Percentiles rank a stretch among this genome's conserved stretches.
Evolutionary conservation across 768 basidiomycete genomes (phyloP).

Genomic region (Rhizopogon roseolus): DNA sequence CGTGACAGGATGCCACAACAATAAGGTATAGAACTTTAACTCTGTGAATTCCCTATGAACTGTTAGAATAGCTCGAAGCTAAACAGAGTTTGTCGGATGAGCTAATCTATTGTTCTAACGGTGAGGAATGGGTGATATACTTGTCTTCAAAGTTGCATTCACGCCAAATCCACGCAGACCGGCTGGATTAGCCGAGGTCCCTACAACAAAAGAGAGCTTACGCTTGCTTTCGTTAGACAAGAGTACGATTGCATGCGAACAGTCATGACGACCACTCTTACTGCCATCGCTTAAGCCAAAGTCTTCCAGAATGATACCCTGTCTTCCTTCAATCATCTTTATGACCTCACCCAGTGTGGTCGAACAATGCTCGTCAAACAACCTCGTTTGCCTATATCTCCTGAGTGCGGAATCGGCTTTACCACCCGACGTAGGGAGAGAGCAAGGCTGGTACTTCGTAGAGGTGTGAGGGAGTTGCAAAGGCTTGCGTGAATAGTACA

Average conservation of each 20-base stretch:
- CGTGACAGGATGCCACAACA: background rate
- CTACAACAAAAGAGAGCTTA: background rate
- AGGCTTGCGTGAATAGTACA: slow-evolving; percentile 14
- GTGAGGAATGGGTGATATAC: background rate
- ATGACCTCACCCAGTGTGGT: slow-evolving; percentile 49
- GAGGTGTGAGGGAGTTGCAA: slow-evolving; percentile 22
- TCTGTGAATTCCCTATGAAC: slow-evolving; percentile 1
- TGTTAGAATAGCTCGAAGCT: slow-evolving; percentile 20
- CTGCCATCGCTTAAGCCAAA: slow-evolving; percentile 25
- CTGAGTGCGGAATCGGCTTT: slow-evolving; percentile 11
- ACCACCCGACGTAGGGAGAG: slow-evolving; percentile 5
- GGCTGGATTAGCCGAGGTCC: background rate
- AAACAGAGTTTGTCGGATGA: background rate
- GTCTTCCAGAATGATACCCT: slow-evolving; percentile 43
- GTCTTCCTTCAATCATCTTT: slow-evolving; percentile 55
- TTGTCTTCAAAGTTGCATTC: background rate
- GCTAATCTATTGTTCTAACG: background rate
- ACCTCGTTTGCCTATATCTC: slow-evolving; percentile 18
- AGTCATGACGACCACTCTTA: slow-evolving; percentile 4
- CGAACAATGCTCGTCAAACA: slow-evolving; percentile 36
- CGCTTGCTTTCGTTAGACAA: background rate
- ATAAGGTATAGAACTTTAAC: background rate
- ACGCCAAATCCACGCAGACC: background rate
- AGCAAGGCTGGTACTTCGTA: slow-evolving; percentile 16
- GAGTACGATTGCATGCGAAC: background rate